Base-by-base conservation (phyloP, 2,329 filamentous ascomycete genomes). In the Fusarium metavorans region DNA sequence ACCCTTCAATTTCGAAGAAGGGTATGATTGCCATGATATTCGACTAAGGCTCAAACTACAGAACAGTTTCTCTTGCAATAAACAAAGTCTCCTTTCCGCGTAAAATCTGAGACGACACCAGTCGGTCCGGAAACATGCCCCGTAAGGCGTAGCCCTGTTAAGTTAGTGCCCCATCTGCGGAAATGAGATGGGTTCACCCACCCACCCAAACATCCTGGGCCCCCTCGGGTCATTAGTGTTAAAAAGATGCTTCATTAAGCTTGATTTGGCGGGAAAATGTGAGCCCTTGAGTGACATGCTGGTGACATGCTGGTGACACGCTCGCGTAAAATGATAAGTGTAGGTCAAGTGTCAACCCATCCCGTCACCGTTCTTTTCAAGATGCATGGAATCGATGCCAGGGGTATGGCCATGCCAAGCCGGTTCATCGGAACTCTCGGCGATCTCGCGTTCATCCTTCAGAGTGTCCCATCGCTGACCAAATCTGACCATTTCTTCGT, bases 171-270 rank as follows among this genome's bases (percentile, higher is more conserved):
- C 25, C 59, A 13, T 14, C 10, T 18, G 11, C 66, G 61, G 71
- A 73, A 73, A 73, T 73, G 58, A 73, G 62, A 58, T 73, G 70
- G 70, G n/a, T 56, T 35, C 52, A 30, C n/a, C 11, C 30, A 14
- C 18, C 52, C 52, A 56, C 52, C 52, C 18, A 56, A 56, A 56
- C 6, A 20, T 35, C 52, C 52, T 56, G 16, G 52, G 3, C 7
- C 45, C 16, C 39, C 25, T 50, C 32, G 48, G 58, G 30, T 57
- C 0, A 25, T 66, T 58, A 71, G 43, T 67, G 68, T 71, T 70
- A 70, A 70, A 72, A 72, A 70, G 32, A 72, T 73, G 70, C 70
- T 72, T 72, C 37, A 66, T 50, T 70, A 25, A 43, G 30, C 4
- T 23, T 56, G 30, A 56, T 35, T 56, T 56, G 52, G 52, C 8